Base-by-base conservation (phyloP, 2,329 filamentous ascomycete genomes). In the Phoma sp. region DNA sequence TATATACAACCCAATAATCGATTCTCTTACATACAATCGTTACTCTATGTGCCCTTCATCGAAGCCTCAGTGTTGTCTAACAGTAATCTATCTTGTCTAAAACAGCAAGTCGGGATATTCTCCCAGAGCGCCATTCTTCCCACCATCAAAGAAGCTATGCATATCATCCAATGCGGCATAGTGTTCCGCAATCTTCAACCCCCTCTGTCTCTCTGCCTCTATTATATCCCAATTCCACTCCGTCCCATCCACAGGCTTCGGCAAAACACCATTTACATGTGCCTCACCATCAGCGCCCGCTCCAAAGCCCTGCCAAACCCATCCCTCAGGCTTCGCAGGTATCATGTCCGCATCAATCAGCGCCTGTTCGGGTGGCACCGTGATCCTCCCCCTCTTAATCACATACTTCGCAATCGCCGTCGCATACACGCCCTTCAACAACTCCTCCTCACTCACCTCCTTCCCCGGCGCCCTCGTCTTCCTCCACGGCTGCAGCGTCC, bases 361-460 rank as follows among this genome's bases (percentile, higher is more conserved):
- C 7, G 93, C 80, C 41, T 89, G 81, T 62, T 92, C 89, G 0
- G 95, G 93, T 60, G 93, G 86, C 4, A 98, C 85, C 0, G 93
- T 98, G 66, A 95, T 80, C 23, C 93, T 82, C 1, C 79, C 80
- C 57, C 77, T 77, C 67, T 82, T 82, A 55, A 80, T 76, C 2
- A 82, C 80, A 57, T 82, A 82, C 44, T 79, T 75, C 1, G 80
- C 76, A 32, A 82, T 70, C 7, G 75, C 78, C n/a, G 77, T 80
- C 7, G 79, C 79, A 58, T 75, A 81, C n/a, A 82, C 73, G 9
- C 77, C 72, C 36, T 75, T 74, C 55, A 73, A 73, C 23, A 80
- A 55, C 52, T 71, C 72, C 29, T 72, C 67, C 25, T 62, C 60
- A 45, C 66, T 65, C 6, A 68, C 63, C 6, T 67, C 61, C 23